Conservation (phyloP, 495 filamentous ascomycete species). For the Immersiella caudata region DNA sequence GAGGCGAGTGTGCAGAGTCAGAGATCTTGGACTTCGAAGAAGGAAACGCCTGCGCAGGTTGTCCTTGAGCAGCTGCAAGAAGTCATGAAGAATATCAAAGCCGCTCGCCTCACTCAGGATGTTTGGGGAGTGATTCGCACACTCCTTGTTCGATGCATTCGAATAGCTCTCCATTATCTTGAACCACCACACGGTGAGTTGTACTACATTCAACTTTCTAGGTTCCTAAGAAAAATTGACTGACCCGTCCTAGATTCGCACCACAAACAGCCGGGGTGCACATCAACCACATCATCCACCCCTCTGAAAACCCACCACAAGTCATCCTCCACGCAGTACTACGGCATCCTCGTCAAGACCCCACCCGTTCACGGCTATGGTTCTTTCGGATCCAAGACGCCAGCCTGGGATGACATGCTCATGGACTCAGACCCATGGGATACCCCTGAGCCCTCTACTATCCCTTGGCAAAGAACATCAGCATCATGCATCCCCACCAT, state of each 20-base stretch:
- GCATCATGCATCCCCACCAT: neutral
- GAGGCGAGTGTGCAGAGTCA: neutral
- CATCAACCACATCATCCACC: neutral
- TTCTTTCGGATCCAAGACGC: neutral
- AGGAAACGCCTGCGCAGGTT: neutral
- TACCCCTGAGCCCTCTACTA: neutral
- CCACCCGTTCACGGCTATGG: constrained; percentile 12
- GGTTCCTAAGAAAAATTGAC: too few species aligned
- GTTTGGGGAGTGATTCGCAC: neutral
- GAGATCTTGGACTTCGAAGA: neutral
- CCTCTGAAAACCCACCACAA: neutral
- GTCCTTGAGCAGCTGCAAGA: neutral
- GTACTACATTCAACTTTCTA: too few species aligned
- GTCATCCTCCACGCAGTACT: neutral
- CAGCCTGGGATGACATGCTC: constrained; percentile 1
- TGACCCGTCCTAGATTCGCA: too few species aligned
- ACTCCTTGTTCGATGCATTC: neutral
- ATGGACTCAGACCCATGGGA: constrained; percentile 2
- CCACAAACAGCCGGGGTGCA: too few species aligned
- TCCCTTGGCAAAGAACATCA: constrained; percentile 9
- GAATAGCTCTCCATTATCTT: constrained; percentile 8
- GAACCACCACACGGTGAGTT: neutral
- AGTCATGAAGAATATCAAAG: neutral
- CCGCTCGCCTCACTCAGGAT: constrained; percentile 3
- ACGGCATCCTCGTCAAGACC: constrained; percentile 4